Percentiles rank a stretch among this genome's conserved stretches.
Conservation (phyloP, 768 basidiomycete genomes). For the Suillus sp. region DNA sequence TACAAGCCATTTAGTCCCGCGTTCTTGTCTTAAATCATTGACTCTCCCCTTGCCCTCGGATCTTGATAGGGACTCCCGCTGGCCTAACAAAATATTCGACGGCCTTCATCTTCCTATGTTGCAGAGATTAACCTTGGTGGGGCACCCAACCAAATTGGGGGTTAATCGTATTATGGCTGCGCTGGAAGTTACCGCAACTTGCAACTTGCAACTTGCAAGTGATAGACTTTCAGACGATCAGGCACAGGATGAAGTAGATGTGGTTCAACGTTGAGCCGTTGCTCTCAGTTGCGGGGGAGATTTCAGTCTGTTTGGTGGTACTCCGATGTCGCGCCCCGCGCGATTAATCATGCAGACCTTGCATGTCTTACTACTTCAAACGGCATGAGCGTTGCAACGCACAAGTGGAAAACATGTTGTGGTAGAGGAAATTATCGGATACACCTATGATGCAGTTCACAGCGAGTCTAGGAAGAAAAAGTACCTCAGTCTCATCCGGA, state of each 20-base stretch:
- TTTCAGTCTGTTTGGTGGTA: neutral
- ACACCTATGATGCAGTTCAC: neutral
- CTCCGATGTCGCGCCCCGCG: neutral
- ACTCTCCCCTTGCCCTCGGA: neutral
- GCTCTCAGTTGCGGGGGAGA: neutral
- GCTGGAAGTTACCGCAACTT: neutral
- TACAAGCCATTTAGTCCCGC: neutral
- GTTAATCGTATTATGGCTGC: neutral
- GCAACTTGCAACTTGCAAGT: neutral
- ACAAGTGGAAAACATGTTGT: neutral
- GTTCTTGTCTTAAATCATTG: slow-evolving; percentile 1
- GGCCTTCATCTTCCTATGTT: neutral
- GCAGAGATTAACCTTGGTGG: neutral
- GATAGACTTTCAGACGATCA: neutral
- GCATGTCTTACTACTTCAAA: neutral
- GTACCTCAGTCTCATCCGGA: no score
- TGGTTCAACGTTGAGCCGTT: neutral
- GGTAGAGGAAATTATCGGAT: neutral
- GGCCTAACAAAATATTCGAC: neutral
- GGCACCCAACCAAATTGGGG: neutral
- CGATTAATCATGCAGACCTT: neutral
- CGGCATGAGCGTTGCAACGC: neutral
- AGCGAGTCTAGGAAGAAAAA: neutral
- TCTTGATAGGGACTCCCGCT: neutral
- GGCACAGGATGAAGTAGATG: neutral